Base-by-base conservation (phyloP, 148 eudicot genomes). In the Tetragonia tetragonoides region DNA sequence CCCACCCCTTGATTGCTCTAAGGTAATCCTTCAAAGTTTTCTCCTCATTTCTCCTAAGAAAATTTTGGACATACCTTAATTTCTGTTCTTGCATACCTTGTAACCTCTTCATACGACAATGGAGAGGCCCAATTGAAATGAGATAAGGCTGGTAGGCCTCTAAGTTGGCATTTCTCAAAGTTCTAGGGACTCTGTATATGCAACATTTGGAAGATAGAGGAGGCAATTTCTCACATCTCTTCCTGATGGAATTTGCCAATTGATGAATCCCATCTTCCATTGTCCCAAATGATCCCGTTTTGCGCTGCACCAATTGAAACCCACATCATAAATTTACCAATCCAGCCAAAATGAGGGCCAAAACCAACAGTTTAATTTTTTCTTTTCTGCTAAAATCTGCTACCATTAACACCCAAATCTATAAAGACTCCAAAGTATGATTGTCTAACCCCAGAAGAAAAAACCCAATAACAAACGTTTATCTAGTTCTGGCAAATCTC, bases 21-120 rank as follows among this genome's bases (percentile, higher is more conserved):
- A 83, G 85, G 49, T 79, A 83, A 41, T 79, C 79, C 21, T 75
- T 70, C 5, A 83, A 77, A 51, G 73, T 63, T 57, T 12, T 79
- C 0, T 21, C n/a, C 79, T 79, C 82, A 66, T 83, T 83, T 66
- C 85, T 83, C 20, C 81, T 78, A 53, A 82, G 78, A 37, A 82
- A 78, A 46, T 78, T 68, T 63, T 78, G 84, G 10, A 82, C 79
- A 53, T 82, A 78, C 67, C 85, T 78, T 18, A 82, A 23, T 23
- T 82, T 82, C 18, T 82, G 85, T 41, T 78, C 85, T 62, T 82
- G 81, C 78, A 82, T 78, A 37, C 47, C 60, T n/a, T 70, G 79
- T 28, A 82, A 69, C 41, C 62, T 82, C 41, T 56, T 65, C 4
- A 37, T 16, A 1, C 60, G 67, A 42, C 70, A n/a, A 44, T 78